These are phyloP conservation scores for Hapsidospora chrysogenum DNA, from an alignment of 495 filamentous ascomycete species.

Conservation along the genomic window DNA sequence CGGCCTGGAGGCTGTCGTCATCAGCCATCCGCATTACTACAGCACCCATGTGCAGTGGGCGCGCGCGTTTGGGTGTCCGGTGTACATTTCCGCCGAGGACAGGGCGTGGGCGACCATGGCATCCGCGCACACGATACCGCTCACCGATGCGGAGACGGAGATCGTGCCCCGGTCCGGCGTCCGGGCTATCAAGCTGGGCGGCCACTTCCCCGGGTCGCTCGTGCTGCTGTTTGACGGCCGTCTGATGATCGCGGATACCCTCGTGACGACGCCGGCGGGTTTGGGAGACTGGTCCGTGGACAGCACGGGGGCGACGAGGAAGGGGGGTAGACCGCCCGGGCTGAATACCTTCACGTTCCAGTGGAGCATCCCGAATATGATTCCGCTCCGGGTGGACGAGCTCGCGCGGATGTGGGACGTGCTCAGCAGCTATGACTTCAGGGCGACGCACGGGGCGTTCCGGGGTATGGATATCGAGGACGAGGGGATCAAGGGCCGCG, in stretches of 20 bases:
- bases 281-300: slow-evolving; percentile 20
- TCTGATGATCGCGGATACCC: slow-evolving; percentile 55
- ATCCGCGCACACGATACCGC: slow-evolving; percentile 24
- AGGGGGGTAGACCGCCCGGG: slow-evolving; percentile 21
- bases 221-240: slow-evolving; percentile 39
- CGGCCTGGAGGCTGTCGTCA: slow-evolving; percentile 54
- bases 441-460: slow-evolving; percentile 50
- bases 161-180: slow-evolving; percentile 31
- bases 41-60: slow-evolving; percentile 55
- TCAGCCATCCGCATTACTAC: slow-evolving; percentile 70
- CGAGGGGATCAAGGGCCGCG: slow-evolving; percentile 37
- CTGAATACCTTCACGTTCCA: slow-evolving; percentile 54
- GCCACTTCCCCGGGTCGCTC: slow-evolving; percentile 59
- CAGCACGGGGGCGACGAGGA: slow-evolving; percentile 16
- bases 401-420: slow-evolving; percentile 35
- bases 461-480: slow-evolving; percentile 39
- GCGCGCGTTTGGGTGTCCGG: slow-evolving; percentile 39
- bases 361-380: slow-evolving; percentile 72
- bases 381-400: slow-evolving; percentile 44
- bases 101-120: slow-evolving; percentile 31
- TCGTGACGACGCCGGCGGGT: slow-evolving; percentile 46
- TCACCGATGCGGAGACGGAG: slow-evolving; percentile 12
- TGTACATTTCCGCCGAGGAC: slow-evolving; percentile 48
- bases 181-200: slow-evolving; percentile 48
- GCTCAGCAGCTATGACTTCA: slow-evolving; percentile 40